These are phyloP conservation scores for Obba rivulosa DNA, from an alignment of 768 basidiomycete species.

Conservation along the genomic window DNA sequence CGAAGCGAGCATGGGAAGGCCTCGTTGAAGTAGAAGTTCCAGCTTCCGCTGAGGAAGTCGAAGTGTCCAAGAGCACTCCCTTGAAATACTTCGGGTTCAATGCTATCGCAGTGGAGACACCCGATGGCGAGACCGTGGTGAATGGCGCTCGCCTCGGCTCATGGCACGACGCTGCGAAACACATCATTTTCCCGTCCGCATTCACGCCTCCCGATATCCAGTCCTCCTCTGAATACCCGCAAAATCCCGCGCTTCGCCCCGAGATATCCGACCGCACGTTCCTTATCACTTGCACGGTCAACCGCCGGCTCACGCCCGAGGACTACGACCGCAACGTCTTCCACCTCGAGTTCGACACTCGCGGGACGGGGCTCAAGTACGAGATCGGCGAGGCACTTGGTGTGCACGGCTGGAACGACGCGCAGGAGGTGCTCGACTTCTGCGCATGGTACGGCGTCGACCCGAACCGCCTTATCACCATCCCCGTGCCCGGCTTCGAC, in stretches of 20 bases:
- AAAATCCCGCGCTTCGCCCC: slow-evolving; percentile 74
- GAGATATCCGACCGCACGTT: slow-evolving; percentile 86
- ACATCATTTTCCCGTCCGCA: slow-evolving; percentile 81
- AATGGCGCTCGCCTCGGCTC: slow-evolving; percentile 58
- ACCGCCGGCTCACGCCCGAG: slow-evolving; percentile 87
- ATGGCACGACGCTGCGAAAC: slow-evolving; percentile 86
- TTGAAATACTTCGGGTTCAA: slow-evolving; percentile 67
- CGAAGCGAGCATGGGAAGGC: slow-evolving; percentile 57
- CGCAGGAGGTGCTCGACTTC: slow-evolving; percentile 81
- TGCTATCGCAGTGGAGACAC: slow-evolving; percentile 64
- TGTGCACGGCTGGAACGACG: slow-evolving; percentile 97
- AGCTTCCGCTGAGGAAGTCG: slow-evolving; percentile 14
- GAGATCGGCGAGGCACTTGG: slow-evolving; percentile 96
- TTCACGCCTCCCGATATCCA: slow-evolving; percentile 48
- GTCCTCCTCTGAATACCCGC: slow-evolving; percentile 34
- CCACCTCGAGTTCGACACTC: slow-evolving; percentile 93
- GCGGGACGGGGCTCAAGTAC: slow-evolving; percentile 91
- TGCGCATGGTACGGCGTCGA: slow-evolving; percentile 90
- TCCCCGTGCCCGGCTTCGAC: slow-evolving; percentile 58
- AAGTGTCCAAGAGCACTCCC: slow-evolving; percentile 18
- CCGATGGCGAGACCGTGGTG: slow-evolving; percentile 49
- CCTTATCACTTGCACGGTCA: slow-evolving; percentile 91
- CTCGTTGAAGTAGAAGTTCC: slow-evolving; percentile 53
- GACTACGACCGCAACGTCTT: slow-evolving; percentile 99
- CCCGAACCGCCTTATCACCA: slow-evolving; percentile 71